Percentiles rank a stretch among this genome's conserved stretches.
phyloP scores from a whole-genome alignment of 768 basidiomycete species.

The Suillus brevipes region DNA sequence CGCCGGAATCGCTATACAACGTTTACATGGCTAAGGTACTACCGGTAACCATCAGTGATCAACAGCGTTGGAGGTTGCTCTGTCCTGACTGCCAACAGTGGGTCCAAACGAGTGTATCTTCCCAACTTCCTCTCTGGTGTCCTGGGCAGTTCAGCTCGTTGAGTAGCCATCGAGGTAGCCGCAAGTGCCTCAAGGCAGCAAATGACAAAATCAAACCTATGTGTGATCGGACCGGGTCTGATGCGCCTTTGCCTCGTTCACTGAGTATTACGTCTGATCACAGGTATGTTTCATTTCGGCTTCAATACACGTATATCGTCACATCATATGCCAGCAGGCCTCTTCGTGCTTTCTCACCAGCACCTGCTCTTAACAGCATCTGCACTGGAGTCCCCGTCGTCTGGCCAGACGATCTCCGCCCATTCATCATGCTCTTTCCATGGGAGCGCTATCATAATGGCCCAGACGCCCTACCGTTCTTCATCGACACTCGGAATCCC shows the following conservation, averaged over 20 bases:
- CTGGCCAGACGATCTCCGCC: not conserved
- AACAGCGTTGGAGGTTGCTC: not conserved
- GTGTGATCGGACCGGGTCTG: not conserved
- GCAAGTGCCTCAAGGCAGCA: not conserved
- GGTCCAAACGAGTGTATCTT: not conserved
- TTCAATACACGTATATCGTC: not conserved
- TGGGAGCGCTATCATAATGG: not conserved
- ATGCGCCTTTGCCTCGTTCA: no score
- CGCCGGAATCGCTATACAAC: not conserved
- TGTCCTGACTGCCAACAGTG: not conserved
- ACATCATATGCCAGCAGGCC: not conserved
- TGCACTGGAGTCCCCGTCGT: not conserved
- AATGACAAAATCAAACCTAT: not conserved
- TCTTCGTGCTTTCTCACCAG: not conserved
- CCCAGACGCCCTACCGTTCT: not conserved
- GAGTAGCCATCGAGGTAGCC: not conserved
- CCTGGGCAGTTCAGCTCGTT: not conserved
- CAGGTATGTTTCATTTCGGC: not conserved
- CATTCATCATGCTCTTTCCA: not conserved
- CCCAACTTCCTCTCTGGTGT: not conserved
- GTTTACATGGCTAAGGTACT: not conserved
- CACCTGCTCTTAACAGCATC: not conserved
- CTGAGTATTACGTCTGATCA: not conserved
- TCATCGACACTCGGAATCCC: not conserved
- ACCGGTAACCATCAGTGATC: not conserved